Evolutionary conservation across 192 early-diverging fungal genomes (phyloP), one percentile per base, ranked within the genome.

Genomic region (Podila verticillata): DNA sequence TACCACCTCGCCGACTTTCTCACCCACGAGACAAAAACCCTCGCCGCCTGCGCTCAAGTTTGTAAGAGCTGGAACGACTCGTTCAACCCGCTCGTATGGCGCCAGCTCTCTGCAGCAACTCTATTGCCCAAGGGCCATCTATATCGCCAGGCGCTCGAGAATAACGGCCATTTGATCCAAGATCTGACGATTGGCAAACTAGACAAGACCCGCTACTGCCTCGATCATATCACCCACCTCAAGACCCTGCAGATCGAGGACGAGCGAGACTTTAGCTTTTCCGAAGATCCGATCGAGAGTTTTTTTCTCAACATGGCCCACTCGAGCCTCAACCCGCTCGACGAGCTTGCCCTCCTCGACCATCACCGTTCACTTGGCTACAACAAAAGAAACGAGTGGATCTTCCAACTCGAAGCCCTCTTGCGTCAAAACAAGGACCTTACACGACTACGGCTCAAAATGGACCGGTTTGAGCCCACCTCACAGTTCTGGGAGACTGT

Each of bases 391-490:
- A 57, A 70, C 5, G 34, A 36, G 1, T 70, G 68, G 68, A 24
- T 70, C n/a, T 19, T 48, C n/a, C 36, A 30, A 0, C 32, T 70
- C 17, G 54, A 39, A 22, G 4, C n/a, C 4, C 31, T 70, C 7
- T 19, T 61, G 29, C 44, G 30, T 1, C 68, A 60, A 15, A 70
- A 70, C 31, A 57, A 36, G 7, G 58, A 26, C 3, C 30, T 70
- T 58, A 5, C 47, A 19, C 34, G 47, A 6, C 4, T 70, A 6
- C 29, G 47, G 8, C 58, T 70, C 29, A 61, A 31, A 30, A 70
- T 70, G 68, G 68, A 70, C 19, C 57, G 68, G 28, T 70, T 70
- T 12, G 57, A 70, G 31, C 68, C 68, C 28, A 61, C 68, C 30
- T 10, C 44, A 3, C n/a, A 10, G 20, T 61, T 70, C 19, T 70